Base-by-base conservation (phyloP, 2,329 filamentous ascomycete genomes). In the Bipolaris cookei region DNA sequence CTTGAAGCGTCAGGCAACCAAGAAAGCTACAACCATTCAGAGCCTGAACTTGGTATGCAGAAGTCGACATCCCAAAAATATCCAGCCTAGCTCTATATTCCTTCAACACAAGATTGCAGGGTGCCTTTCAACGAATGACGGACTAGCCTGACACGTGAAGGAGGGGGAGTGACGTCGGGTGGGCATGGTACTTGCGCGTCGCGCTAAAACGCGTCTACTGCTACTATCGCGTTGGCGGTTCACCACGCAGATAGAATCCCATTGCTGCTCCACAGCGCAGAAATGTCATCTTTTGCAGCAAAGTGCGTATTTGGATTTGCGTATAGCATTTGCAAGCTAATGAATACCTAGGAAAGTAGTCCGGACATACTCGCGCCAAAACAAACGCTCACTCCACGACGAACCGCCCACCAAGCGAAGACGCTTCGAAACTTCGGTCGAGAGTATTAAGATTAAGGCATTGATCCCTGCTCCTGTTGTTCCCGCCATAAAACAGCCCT, bases 291-390 rank as follows among this genome's bases (percentile, higher is more conserved):
- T 13, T 44, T 64, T 30, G 50, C 46, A 39, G 54, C 57, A 32
- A 74, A 66, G 73, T 75, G 49, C n/a, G 68, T 63, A 7, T 32
- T 10, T 4, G 20, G 3, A 1, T 20, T 34, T 21, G 2, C n/a
- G n/a, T 3, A 8, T n/a, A 34, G 25, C 7, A 11, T 7, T 48
- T 18, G 4, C 25, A 18, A 51, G 44, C 62, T 74, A 65, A 75
- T 21, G 18, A 4, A 23, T 0, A 2, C 3, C 0, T 41, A 76
- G 74, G 41, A 76, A 73, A 53, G 51, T 65, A 14, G 59, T 72
- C 23, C 67, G 64, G 47, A 77, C 75, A 6, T 77, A 77, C 61
- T 72, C 75, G 56, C 75, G 75, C 61, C 68, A 71, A 45, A 65
- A 62, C 43, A 74, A 71, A 61, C 67, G 61, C 45, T 57, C 67